phyloP scores from a whole-genome alignment of 2,329 filamentous ascomycete species.

The Neoarthrinium moseri region DNA sequence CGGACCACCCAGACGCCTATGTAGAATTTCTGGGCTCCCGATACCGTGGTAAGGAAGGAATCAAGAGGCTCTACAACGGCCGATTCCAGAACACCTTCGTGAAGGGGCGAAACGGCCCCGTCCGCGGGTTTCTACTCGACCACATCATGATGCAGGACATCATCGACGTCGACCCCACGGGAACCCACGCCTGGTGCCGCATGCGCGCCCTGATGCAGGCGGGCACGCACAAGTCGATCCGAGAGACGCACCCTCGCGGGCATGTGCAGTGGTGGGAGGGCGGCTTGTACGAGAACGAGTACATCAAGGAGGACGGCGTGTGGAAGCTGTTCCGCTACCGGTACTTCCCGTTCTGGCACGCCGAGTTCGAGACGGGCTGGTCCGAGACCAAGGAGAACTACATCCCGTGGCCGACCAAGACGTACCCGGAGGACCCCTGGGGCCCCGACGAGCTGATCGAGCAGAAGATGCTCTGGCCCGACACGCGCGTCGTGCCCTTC shows the following conservation, averaged over 20 bases:
- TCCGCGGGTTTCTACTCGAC: conserved; percentile 55
- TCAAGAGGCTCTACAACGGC: conserved; percentile 49
- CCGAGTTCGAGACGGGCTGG: conserved; percentile 52
- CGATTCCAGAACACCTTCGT: conserved; percentile 52
- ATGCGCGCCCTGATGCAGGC: conserved; percentile 56
- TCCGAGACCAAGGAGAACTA: conserved; percentile 52
- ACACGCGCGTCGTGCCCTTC: conserved; percentile 53
- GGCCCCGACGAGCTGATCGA: conserved; percentile 53
- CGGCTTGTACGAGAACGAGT: conserved; percentile 58
- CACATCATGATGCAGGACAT: conserved; percentile 59
- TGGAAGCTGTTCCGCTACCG: conserved; percentile 55
- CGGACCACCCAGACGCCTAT: conserved; percentile 51
- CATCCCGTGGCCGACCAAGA: conserved; percentile 46
- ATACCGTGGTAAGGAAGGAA: conserved; percentile 49
- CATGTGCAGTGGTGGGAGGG: conserved; percentile 59
- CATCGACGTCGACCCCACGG: conserved; percentile 45
- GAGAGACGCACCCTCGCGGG: conserved; percentile 48
- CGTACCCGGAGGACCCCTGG: conserved; percentile 46
- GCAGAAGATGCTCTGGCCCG: conserved; percentile 55
- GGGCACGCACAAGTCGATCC: conserved; percentile 50
- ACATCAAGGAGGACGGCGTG: conserved; percentile 52
- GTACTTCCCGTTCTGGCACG: conserved; percentile 60
- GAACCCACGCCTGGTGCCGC: conserved; percentile 47
- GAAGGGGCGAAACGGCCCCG: conserved; percentile 52
- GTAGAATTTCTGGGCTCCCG: conserved; percentile 56